Base-by-base conservation (phyloP, 805 yeast species). In the Myxozyma melibiosi region DNA sequence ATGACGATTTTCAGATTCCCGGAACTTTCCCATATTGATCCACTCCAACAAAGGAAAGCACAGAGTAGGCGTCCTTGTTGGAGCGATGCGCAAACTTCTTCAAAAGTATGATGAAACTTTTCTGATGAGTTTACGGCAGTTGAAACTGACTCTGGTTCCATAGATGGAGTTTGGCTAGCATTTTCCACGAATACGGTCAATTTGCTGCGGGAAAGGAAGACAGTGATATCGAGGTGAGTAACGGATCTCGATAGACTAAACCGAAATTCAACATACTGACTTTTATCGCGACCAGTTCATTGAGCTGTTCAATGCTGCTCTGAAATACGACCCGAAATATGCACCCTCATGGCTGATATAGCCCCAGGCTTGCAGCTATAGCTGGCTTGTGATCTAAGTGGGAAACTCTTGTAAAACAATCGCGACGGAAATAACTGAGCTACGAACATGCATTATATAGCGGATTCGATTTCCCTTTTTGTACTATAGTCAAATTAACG, bases 21-120 rank as follows among this genome's bases (percentile, higher is more conserved):
- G 84, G 13, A 90, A 90, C 69, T 89, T 86, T 69, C 99, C 99
- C 1, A 83, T 92, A 11, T 76, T 92, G 55, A 81, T 92, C 11
- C 98, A 94, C 70, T 90, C 97, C 2, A 90, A 94, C 71, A 92
- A 92, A 74, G 99, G 99, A n/a, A 94, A 94, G 71, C 99, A 92
- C 70, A 74, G 99, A 41, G 91, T 90, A 2, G 98, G 98, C 0
- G 91, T 94, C 0, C 76, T 91, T 40, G 95, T 91, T n/a, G 99
- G 97, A 0, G 78, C 90, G 30, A 84, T 92, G 79, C 75, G 99
- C 47, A 90, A 89, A 68, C 70, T 86, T 51, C 74, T 90, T 44
- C 97, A 90, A 71, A 51, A 45, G 64, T 55, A 53, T 33, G 59
- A 20, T 28, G 4, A 5, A 22, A n/a, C n/a, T 5, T 16, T 16